Percentiles rank a stretch among this genome's conserved stretches.
Evolutionary conservation across 306 rosid species (phyloP).

Genomic region (Quercus ilex): DNA sequence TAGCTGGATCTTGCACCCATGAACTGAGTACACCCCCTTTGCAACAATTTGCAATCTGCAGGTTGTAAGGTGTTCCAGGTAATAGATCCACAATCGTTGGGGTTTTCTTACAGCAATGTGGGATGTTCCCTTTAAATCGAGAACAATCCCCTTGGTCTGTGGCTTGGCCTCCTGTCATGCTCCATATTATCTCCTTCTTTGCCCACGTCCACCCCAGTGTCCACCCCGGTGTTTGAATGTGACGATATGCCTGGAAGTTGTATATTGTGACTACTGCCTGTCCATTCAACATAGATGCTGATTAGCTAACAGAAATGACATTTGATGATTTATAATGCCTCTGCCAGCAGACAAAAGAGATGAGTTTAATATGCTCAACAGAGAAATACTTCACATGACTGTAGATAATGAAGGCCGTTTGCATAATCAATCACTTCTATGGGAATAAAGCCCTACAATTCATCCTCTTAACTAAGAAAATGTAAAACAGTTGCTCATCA

Average conservation of each 20-base stretch:
- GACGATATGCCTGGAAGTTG: conserved; percentile 84
- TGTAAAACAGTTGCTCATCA: neutral
- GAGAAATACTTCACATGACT: neutral
- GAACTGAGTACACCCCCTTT: conserved; percentile 86
- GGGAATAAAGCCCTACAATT: neutral
- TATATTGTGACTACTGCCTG: conserved; percentile 73
- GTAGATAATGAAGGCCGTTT: neutral
- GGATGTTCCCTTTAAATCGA: conserved; percentile 44
- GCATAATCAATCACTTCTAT: neutral
- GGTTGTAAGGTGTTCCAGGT: conserved; percentile 84
- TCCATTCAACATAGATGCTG: conserved; percentile 8
- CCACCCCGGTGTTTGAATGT: conserved; percentile 84
- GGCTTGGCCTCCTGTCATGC: conserved; percentile 67
- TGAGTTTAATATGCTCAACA: neutral
- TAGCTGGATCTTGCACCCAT: conserved; percentile 66
- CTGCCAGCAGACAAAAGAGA: conserved; percentile 2
- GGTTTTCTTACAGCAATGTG: conserved; percentile 70
- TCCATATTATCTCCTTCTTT: conserved; percentile 87
- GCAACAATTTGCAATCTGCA: conserved; percentile 79
- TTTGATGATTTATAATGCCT: conserved; percentile 12
- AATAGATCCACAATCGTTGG: conserved; percentile 76
- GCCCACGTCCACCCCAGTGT: conserved; percentile 79
- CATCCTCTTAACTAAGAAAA: neutral
- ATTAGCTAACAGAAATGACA: conserved; percentile 20
- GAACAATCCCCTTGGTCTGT: conserved; percentile 97